Evolutionary conservation across 208 protist species (phyloP), one percentile per base, ranked within the genome.

Genomic region (Wallacemonas sp.): DNA sequence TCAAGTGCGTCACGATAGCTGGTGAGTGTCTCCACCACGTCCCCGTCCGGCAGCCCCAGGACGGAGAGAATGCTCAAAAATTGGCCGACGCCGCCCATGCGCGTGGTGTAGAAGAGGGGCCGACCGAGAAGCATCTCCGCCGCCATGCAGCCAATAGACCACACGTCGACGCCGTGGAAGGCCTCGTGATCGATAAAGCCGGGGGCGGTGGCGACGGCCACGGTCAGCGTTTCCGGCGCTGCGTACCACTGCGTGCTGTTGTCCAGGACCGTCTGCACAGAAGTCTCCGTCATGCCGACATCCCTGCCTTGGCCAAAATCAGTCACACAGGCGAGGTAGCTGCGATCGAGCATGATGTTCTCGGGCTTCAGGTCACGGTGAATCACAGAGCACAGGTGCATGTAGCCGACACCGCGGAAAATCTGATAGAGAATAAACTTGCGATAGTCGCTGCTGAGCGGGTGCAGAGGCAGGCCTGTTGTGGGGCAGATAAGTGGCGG

Each of bases 271-370:
- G 89, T 95, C 64, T 88, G 66, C 42, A 81, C 66, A 54, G 67
- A 83, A 44, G 26, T 36, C 26, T 71, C 28, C 78, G 68, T 8
- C 77, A 79, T 38, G 8, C 69, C 72, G 26, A 98, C 84, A 33
- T 91, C 92, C 18, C 98, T 69, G 12, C 98, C 98, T 45, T 99
- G 87, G 16, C 98, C 98, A 81, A 99, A 99, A 77, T 99, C 98
- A 23, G 92, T 97, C 18, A 99, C 82, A 59, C 95, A 87, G 39
- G 93, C 86, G 31, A 82, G 71, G 83, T 97, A 99, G 72, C 95
- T 93, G 32, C 84, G 74, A 64, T 97, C 91, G 10, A 98, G 65
- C 65, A 97, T 81, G 31, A 98, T 80, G 71, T 97, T 97, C 64
- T 92, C 83, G 8, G 94, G 94, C 65, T 97, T 98, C 39, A 98